Evolutionary conservation across 1,284 basidiomycete genomes (phyloP).

Genomic region (Phellinidium pouzarii): DNA sequence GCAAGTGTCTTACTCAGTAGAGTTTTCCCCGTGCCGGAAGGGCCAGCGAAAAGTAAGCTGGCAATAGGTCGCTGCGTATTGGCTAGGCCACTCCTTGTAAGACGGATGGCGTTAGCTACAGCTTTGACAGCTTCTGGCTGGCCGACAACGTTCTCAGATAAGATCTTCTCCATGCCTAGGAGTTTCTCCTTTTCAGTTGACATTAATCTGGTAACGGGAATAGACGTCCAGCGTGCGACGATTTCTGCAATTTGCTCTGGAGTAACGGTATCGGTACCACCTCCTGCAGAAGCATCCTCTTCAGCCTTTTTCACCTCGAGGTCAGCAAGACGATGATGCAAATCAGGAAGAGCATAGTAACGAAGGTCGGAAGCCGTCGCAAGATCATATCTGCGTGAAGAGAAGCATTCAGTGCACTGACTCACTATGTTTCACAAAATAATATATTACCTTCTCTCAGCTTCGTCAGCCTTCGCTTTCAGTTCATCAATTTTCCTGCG

Average conservation of each 20-base stretch:
- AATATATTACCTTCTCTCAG: conserved; percentile 70
- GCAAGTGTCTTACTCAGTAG: conserved; percentile 91
- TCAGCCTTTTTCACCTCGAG: conserved; percentile 70
- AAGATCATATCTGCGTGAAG: conserved; percentile 57
- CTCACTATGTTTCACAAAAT: conserved; percentile 24
- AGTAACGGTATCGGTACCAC: conserved; percentile 74
- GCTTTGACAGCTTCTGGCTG: conserved; percentile 86
- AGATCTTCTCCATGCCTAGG: conserved; percentile 65
- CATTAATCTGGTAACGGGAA: conserved; percentile 84
- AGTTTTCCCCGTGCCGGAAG: conserved; percentile 89
- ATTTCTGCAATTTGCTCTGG: conserved; percentile 91
- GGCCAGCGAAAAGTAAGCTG: conserved; percentile 88
- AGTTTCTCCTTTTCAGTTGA: conserved; percentile 91
- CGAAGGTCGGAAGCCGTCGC: conserved; percentile 85
- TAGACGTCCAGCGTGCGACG: conserved; percentile 83
- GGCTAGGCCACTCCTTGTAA: conserved; percentile 85
- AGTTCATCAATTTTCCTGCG: conserved; percentile 88
- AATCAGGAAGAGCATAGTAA: conserved; percentile 90
- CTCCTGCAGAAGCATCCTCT: conserved; percentile 51
- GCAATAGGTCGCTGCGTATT: conserved; percentile 84
- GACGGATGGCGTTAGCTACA: conserved; percentile 86
- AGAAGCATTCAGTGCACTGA: conserved; percentile 7
- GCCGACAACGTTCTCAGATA: conserved; percentile 71
- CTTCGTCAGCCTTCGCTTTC: conserved; percentile 89
- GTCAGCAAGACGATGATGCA: conserved; percentile 67